Base-by-base conservation (phyloP, 2,329 filamentous ascomycete genomes). In the Periconia digitata region DNA sequence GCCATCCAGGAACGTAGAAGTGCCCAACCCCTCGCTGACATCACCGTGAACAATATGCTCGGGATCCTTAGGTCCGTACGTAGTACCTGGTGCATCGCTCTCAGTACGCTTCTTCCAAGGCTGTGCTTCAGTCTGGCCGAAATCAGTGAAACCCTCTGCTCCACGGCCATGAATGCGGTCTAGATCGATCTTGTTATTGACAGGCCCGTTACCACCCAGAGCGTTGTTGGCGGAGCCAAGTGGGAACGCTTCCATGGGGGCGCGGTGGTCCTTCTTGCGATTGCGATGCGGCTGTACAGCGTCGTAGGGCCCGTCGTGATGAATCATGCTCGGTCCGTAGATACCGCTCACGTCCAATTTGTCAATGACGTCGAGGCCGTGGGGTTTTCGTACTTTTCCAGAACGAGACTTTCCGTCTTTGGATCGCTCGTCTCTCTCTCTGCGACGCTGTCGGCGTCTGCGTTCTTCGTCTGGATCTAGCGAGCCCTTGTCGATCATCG, bases 221-320 rank as follows among this genome's bases (percentile, higher is more conserved):
- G 86, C 86, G 77, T 96, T 97, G 77, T 99, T 99, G 51, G 89
- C 82, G 1, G 91, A 96, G 62, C 89, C 90, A 63, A 90, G 89
- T 18, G 94, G 90, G 72, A 97, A 99, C 2, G 94, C 94, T 69
- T 95, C 86, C 90, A 99, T 96, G 0, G 94, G 94, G 6, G 94
- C 91, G 46, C 88, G 85, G 51, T 86, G 84, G 63, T 87, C 85
- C 61, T 86, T 89, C 66, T 89, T 88, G 49, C 89, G 85, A 72
- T 97, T 99, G 56, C 94, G 89, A 70, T 95, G 89, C 4, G 94
- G 91, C 71, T 96, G 95, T 70, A 94, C 89, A 17, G 94, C 94
- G 72, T 99, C 94, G 63, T 96, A 99, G 4, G 94, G 94, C 1
- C 94, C 94, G 64, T 97, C 94, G 66, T 99, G 94, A 64, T 99